These are phyloP conservation scores for Pachysandra terminalis DNA, from an alignment of 164 flowering plant genomes.

Conservation along the genomic window DNA sequence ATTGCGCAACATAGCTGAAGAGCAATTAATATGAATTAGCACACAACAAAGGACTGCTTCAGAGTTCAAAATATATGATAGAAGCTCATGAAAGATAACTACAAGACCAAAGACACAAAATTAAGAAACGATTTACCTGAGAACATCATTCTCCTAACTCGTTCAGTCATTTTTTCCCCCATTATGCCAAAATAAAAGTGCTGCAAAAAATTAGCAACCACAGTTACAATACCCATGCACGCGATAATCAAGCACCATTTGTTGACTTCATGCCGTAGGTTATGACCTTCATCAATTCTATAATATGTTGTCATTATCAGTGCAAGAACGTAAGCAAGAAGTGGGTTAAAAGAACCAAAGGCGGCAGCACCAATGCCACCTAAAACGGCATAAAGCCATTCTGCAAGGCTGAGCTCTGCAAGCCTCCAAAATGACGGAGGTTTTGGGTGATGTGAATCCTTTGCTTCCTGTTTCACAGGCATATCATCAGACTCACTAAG, in stretches of 20 bases:
- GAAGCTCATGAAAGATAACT: not conserved
- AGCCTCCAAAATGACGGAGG: constrained; percentile 92
- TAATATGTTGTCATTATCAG: constrained; percentile 73
- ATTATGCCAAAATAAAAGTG: constrained; percentile 98
- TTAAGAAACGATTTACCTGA: constrained; percentile 74
- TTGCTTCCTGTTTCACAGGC: constrained; percentile 36
- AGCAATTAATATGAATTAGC: constrained; percentile 5
- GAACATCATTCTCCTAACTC: constrained; percentile 98
- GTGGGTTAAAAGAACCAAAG: constrained; percentile 96
- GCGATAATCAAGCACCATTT: constrained; percentile 92
- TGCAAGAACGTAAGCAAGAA: constrained; percentile 87
- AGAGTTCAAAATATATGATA: not conserved
- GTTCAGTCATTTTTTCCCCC: constrained; percentile 99
- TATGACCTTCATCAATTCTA: constrained; percentile 36
- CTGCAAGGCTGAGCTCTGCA: constrained; percentile 88
- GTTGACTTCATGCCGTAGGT: constrained; percentile 56
- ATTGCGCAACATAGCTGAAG: constrained; percentile 89
- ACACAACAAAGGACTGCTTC: not conserved
- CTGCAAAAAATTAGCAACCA: constrained; percentile 90
- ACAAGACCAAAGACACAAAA: not conserved
- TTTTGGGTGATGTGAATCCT: constrained; percentile 38
- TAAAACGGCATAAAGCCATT: constrained; percentile 94
- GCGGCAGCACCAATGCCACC: constrained; percentile 96
- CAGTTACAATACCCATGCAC: constrained; percentile 94
- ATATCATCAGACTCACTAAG: constrained; percentile 54